Evolutionary conservation across 2,329 filamentous ascomycete species (phyloP), one percentile per base, ranked within the genome.

Genomic region (Zalaria obscura): DNA sequence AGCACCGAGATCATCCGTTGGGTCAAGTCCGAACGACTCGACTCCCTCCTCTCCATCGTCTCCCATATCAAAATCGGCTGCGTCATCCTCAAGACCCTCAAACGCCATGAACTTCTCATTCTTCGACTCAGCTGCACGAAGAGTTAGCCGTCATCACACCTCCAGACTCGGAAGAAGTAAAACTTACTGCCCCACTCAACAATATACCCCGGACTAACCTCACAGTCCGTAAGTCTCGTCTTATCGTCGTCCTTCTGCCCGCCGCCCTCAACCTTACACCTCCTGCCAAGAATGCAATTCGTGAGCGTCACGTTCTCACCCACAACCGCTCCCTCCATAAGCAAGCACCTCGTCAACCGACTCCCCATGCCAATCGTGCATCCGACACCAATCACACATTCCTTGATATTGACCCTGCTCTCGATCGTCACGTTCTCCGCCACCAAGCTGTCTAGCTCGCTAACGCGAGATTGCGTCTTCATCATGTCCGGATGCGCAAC

Each of bases 251-350:
- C 57, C 35, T 60, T 64, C 1, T 56, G 73, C 4, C 72, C 80
- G 5, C 80, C 81, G 37, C 85, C 83, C n/a, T 89, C 88, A 50
- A 98, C 76, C 52, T 82, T 79, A 49, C 80, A 83, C 47, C 85
- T 68, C 54, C 80, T 76, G 4, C 91, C 91, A 34, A 96, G 64
- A 28, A 96, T 83, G 55, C 88, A 95, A 25, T 84, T 83, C 1
- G 83, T 91, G 40, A 96, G 67, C 59, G 86, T 86, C 55, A 81
- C 88, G 35, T 82, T 80, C 52, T 85, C 83, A 9, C 85, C 88
- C 8, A 98, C 73, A 5, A 84, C 78, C 1, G 84, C 88, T 3
- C 85, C 85, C 46, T 96, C 89, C 86, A 96, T 95, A 18, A 96
- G 66, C 38, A 96, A 63, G 60, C 89, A 96, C 48, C 88, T 76